A percentile compares a stretch with the other conserved stretches of the same genome.
Evolutionary conservation across 1,139 yeast genomes (phyloP).

Genomic region (Pichia sp.): DNA sequence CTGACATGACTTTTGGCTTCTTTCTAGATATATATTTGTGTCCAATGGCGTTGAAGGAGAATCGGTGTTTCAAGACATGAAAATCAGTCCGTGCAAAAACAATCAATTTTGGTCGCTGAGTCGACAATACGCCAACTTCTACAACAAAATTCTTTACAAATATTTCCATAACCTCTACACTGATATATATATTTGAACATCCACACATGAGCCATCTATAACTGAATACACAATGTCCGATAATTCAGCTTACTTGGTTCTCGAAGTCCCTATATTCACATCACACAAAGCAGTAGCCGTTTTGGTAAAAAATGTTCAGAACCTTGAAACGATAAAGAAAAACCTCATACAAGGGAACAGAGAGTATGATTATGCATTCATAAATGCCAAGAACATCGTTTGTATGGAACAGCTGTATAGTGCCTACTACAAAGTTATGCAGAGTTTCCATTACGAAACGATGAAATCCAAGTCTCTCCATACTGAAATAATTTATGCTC

Average conservation of each 20-base stretch:
- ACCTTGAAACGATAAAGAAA: slow-evolving; percentile 37
- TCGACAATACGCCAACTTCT: background rate
- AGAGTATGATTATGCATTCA: slow-evolving; percentile 44
- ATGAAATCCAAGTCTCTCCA: slow-evolving; percentile 47
- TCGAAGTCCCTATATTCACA: slow-evolving; percentile 42
- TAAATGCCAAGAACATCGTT: slow-evolving; percentile 42
- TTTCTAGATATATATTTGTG: background rate
- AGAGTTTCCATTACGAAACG: slow-evolving; percentile 39
- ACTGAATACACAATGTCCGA: background rate
- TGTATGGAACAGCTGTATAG: slow-evolving; percentile 47
- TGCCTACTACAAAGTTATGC: slow-evolving; percentile 46
- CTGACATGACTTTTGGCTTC: background rate
- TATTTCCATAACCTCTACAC: too few relatives aligned
- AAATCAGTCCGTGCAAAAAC: background rate
- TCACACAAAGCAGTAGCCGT: slow-evolving; percentile 34
- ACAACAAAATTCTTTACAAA: background rate
- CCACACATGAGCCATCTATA: too few relatives aligned
- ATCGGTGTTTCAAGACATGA: background rate
- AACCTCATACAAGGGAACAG: slow-evolving; percentile 36
- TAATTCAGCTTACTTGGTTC: slow-evolving; percentile 5
- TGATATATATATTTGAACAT: too few relatives aligned
- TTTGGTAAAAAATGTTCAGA: slow-evolving; percentile 41
- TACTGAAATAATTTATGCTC: slow-evolving; percentile 48
- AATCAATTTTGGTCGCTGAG: background rate
- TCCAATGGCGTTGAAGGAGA: too few relatives aligned